Evolutionary conservation across 1,284 basidiomycete species (phyloP).

Genomic region (Ustilago xerochloae): DNA sequence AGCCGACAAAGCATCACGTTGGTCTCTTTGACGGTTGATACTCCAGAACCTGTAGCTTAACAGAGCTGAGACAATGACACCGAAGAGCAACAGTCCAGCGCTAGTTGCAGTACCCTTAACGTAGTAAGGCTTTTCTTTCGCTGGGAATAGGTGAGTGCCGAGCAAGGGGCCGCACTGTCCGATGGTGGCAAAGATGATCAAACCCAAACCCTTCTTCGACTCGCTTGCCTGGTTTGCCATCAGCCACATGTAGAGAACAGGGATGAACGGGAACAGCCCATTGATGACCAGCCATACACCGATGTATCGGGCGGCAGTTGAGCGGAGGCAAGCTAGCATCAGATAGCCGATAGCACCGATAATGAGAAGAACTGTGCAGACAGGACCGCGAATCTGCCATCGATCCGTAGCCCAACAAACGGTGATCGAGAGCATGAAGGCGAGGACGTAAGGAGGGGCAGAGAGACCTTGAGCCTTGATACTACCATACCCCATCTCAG

Average conservation of each 20-base stretch:
- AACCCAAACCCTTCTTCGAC: slow-evolving; percentile 50
- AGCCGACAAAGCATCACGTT: neutral
- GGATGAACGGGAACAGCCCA: slow-evolving; percentile 60
- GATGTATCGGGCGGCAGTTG: slow-evolving; percentile 41
- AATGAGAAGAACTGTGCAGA: slow-evolving; percentile 49
- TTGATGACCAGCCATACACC: slow-evolving; percentile 54
- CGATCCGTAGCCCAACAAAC: slow-evolving; percentile 45
- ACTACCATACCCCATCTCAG: slow-evolving; percentile 59
- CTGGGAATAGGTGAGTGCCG: slow-evolving; percentile 58
- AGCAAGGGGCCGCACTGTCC: slow-evolving; percentile 60
- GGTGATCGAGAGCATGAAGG: slow-evolving; percentile 49
- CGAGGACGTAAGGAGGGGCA: slow-evolving; percentile 57
- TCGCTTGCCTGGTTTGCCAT: slow-evolving; percentile 53
- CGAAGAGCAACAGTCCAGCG: slow-evolving; percentile 42
- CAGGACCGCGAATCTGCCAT: slow-evolving; percentile 48
- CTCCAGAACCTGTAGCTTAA: slow-evolving; percentile 27
- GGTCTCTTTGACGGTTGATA: slow-evolving; percentile 39
- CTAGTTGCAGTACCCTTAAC: slow-evolving; percentile 51
- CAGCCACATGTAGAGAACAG: slow-evolving; percentile 60
- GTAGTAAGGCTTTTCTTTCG: slow-evolving; percentile 51
- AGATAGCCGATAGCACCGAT: slow-evolving; percentile 59
- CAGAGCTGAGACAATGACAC: slow-evolving; percentile 26
- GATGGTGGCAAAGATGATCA: slow-evolving; percentile 58
- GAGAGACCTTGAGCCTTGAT: slow-evolving; percentile 54
- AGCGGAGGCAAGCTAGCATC: slow-evolving; percentile 49